These are phyloP conservation scores for Histomonas meleagridis DNA, from an alignment of 208 protist species.

Conservation along the genomic window DNA sequence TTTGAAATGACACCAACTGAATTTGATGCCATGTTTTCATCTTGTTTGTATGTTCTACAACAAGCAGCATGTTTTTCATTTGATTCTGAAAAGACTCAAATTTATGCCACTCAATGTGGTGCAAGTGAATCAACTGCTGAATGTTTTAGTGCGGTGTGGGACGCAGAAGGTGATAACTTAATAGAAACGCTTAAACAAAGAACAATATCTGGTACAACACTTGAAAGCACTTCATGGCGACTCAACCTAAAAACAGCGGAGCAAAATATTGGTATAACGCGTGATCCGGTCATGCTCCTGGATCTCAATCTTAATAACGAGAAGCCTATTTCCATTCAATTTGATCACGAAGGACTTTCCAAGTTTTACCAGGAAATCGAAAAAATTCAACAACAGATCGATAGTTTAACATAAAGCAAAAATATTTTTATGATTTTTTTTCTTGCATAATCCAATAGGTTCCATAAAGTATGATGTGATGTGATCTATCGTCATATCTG, in stretches of 20 bases:
- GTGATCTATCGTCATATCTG: no score
- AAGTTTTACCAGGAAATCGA: background rate
- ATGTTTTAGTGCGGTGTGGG: constrained; percentile 18
- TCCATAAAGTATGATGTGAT: no score
- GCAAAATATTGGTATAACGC: background rate
- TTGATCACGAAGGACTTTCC: background rate
- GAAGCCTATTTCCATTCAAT: constrained; percentile 19
- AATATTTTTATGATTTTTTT: no score
- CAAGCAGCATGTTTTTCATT: constrained; percentile 20
- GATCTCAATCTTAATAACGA: background rate
- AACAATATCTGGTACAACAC: background rate
- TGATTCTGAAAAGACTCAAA: background rate
- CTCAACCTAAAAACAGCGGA: background rate
- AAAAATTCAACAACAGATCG: constrained; percentile 12
- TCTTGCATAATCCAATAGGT: no score
- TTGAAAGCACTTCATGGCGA: background rate
- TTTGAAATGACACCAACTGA: constrained; percentile 27
- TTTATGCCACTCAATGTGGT: background rate
- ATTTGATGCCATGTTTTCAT: background rate
- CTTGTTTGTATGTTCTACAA: background rate
- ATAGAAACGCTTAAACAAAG: background rate
- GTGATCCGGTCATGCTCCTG: background rate
- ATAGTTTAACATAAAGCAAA: constrained; percentile 1
- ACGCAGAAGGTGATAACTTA: background rate
- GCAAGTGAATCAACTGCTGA: background rate